phyloP scores from a whole-genome alignment of 2,329 filamentous ascomycete species.

The Alternaria hordeiaustralica region DNA sequence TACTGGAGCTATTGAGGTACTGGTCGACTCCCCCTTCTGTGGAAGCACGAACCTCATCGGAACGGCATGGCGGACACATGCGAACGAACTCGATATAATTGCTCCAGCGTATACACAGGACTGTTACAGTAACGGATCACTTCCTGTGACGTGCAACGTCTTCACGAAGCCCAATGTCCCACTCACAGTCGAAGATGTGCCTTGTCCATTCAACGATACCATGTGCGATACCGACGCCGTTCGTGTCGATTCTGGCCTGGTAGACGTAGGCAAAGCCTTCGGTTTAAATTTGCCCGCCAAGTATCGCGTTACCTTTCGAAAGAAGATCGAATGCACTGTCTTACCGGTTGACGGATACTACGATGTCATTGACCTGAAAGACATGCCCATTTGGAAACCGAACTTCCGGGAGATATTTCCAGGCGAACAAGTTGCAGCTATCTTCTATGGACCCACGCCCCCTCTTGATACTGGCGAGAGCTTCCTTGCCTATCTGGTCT shows the following conservation, averaged over 20 bases:
- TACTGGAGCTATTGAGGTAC: slow-evolving; percentile 6
- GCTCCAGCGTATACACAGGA: neutral
- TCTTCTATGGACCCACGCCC: neutral
- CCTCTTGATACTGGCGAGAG: neutral
- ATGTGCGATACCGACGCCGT: slow-evolving; percentile 8
- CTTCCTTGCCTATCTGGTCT: neutral
- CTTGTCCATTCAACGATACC: slow-evolving; percentile 11
- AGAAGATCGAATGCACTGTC: neutral
- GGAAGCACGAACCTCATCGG: neutral
- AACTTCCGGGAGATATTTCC: neutral
- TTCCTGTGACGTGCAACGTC: neutral
- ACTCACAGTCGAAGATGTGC: neutral
- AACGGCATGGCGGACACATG: neutral
- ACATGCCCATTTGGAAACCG: neutral
- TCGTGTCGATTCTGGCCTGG: slow-evolving; percentile 8
- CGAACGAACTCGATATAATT: neutral
- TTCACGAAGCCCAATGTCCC: slow-evolving; percentile 3
- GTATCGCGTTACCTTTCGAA: neutral
- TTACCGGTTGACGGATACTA: neutral
- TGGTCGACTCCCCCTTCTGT: neutral
- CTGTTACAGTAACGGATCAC: neutral
- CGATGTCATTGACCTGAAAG: neutral
- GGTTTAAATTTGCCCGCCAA: neutral
- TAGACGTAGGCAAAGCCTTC: neutral
- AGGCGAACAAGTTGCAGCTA: neutral